phyloP scores from a whole-genome alignment of 2,329 filamentous ascomycete species.

The Aureobasidium sp. region DNA sequence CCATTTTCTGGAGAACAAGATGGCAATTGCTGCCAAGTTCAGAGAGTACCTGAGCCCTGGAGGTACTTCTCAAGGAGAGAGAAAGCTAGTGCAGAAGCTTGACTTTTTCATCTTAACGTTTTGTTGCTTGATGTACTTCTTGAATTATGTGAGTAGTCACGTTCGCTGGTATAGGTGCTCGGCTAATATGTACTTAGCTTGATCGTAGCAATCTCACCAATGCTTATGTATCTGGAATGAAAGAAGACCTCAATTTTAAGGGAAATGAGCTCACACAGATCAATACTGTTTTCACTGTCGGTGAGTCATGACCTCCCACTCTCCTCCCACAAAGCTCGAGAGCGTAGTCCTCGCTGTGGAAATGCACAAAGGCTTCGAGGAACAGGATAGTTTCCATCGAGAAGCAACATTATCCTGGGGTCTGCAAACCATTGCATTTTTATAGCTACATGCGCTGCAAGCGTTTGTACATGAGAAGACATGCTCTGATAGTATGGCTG shows the following conservation, averaged over 20 bases:
- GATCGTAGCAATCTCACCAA: conserved; percentile 46
- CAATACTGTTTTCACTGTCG: conserved; percentile 24
- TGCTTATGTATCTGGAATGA: conserved; percentile 48
- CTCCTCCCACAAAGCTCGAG: too few species aligned
- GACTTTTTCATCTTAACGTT: conserved; percentile 28
- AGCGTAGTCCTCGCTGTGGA: background rate
- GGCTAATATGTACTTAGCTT: conserved; percentile 23
- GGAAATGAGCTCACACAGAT: conserved; percentile 42
- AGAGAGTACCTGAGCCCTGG: conserved; percentile 26
- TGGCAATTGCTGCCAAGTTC: background rate
- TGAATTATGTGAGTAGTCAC: conserved; percentile 13
- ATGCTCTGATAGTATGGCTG: conserved; percentile 43
- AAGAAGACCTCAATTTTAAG: conserved; percentile 41
- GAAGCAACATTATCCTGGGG: too few species aligned
- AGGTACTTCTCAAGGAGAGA: conserved; percentile 30
- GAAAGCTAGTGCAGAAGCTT: conserved; percentile 38
- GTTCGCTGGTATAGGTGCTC: too few species aligned
- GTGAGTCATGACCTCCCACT: conserved; percentile 41
- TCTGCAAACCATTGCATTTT: background rate
- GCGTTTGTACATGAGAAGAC: background rate
- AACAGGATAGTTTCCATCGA: background rate
- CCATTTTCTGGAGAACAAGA: background rate
- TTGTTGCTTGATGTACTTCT: conserved; percentile 32
- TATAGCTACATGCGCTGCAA: background rate
- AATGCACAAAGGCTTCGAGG: background rate